Conservation (phyloP, 176 grass and related monocot species). For the Raddia guianensis region DNA sequence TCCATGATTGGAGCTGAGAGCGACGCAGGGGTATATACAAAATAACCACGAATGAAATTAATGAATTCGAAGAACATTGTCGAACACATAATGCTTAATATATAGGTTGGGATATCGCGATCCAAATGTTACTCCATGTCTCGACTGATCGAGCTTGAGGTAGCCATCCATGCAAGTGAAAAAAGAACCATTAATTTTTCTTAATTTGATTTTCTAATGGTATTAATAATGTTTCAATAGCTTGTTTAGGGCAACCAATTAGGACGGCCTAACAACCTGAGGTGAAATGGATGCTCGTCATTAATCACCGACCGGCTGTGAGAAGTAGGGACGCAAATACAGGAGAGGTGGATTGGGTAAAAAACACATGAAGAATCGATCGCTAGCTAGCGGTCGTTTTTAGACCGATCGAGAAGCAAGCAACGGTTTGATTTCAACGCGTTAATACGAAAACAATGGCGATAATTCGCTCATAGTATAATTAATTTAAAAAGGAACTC, state of each 20-base stretch:
- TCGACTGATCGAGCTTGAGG: neutral
- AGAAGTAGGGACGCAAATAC: neutral
- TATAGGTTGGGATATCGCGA: conserved; percentile 40
- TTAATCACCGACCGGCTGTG: conserved; percentile 38
- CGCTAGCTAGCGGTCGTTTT: neutral
- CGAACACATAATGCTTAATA: neutral
- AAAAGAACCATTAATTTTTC: neutral
- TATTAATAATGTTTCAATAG: neutral
- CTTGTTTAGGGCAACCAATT: conserved; percentile 20
- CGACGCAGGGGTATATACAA: neutral
- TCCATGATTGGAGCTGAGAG: conserved; percentile 29
- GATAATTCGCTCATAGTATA: no score
- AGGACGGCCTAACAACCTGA: conserved; percentile 41
- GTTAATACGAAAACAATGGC: no score
- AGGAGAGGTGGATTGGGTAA: neutral
- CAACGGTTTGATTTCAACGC: no score
- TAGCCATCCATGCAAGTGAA: conserved; percentile 38
- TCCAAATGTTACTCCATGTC: conserved; percentile 1
- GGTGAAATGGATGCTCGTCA: conserved; percentile 33
- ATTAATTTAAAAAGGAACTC: no score
- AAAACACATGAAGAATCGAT: neutral
- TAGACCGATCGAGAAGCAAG: no score
- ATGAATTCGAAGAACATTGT: conserved; percentile 1
- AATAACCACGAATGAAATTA: neutral
- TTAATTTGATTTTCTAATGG: neutral